phyloP scores from a whole-genome alignment of 768 basidiomycete genomes.

The Lentinula aciculospora region DNA sequence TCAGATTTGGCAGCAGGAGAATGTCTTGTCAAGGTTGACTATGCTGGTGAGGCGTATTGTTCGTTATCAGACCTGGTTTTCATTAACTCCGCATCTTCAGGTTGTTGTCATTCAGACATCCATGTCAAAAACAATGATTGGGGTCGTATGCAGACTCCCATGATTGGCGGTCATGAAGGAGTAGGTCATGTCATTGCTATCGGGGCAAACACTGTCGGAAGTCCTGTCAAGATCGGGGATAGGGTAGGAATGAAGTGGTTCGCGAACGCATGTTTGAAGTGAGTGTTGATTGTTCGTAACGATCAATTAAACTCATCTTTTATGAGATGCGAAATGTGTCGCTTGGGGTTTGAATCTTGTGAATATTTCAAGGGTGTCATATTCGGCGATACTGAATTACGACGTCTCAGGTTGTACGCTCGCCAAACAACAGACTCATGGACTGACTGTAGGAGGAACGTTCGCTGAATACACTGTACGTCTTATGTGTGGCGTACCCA shows the following conservation, averaged over 20 bases:
- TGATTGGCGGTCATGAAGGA: slow-evolving; percentile 78
- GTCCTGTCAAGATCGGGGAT: slow-evolving; percentile 61
- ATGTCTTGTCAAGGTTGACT: slow-evolving; percentile 67
- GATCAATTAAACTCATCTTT: neutral
- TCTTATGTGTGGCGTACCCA: slow-evolving; percentile 1
- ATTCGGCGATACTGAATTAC: neutral
- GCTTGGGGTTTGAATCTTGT: slow-evolving; percentile 54
- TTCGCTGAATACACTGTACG: slow-evolving; percentile 60
- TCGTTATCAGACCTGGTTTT: neutral
- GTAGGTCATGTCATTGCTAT: slow-evolving; percentile 76
- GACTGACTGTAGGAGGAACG: slow-evolving; percentile 64
- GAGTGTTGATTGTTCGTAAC: neutral
- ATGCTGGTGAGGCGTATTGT: slow-evolving; percentile 40
- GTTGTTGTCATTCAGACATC: slow-evolving; percentile 69
- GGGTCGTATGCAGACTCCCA: slow-evolving; percentile 49
- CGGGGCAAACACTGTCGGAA: slow-evolving; percentile 45
- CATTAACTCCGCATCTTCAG: slow-evolving; percentile 7
- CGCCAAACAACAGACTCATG: slow-evolving; percentile 39
- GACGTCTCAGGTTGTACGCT: slow-evolving; percentile 38
- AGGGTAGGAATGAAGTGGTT: slow-evolving; percentile 79
- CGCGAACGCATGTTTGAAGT: slow-evolving; percentile 32
- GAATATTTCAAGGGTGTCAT: neutral
- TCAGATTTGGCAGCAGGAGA: slow-evolving; percentile 54
- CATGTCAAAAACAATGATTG: slow-evolving; percentile 67
- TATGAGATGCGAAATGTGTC: slow-evolving; percentile 60